Evolutionary conservation across 2,329 filamentous ascomycete species (phyloP).

Genomic region (Alternaria novae-zelandiae): DNA sequence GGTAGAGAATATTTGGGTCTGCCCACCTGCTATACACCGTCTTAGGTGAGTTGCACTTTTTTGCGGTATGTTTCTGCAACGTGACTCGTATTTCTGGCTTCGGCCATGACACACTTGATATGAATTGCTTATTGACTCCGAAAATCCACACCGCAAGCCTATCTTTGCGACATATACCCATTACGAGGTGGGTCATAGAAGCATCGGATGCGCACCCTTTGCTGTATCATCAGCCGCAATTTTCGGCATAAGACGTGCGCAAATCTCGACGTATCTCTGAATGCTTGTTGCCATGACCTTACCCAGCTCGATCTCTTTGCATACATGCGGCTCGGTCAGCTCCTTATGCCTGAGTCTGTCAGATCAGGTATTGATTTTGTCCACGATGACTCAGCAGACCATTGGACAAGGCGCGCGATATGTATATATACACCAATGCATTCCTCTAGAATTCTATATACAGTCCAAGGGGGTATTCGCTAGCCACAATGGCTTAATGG

Average conservation of each 20-base stretch:
- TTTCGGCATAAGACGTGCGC: no score
- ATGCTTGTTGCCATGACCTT: neutral
- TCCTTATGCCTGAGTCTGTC: no score
- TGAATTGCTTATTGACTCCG: neutral
- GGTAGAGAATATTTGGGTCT: neutral
- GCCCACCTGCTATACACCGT: neutral
- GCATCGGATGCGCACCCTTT: neutral
- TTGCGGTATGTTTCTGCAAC: neutral
- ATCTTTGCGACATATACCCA: neutral
- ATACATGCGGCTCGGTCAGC: neutral
- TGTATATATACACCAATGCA: neutral
- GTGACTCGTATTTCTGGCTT: neutral
- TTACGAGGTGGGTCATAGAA: neutral
- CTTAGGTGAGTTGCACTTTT: constrained; percentile 6
- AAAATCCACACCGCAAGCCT: neutral
- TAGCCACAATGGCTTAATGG: neutral
- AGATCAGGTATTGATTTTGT: no score
- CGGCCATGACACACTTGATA: neutral
- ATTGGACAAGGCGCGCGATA: neutral
- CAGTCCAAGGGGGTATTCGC: neutral
- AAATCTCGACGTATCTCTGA: neutral
- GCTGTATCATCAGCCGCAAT: neutral
- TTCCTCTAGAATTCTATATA: neutral
- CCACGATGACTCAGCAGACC: no score
- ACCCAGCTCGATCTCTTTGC: neutral